phyloP scores from a whole-genome alignment of 345 rosid genomes.

The Ricinus communis region DNA sequence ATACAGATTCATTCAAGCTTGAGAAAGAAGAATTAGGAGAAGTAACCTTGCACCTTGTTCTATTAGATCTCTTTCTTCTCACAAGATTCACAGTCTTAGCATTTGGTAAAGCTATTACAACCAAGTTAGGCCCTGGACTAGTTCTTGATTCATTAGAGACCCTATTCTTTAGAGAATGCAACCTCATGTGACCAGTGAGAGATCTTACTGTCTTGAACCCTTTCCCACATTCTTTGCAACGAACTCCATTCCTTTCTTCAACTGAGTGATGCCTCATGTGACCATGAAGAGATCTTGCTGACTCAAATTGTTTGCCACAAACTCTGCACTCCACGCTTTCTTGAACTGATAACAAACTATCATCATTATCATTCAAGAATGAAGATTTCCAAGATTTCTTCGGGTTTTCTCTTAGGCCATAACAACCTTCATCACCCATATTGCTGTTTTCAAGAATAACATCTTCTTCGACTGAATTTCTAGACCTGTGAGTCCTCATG shows the following conservation, averaged over 20 bases:
- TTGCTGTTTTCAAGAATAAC: slow-evolving; percentile 13
- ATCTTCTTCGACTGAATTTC: slow-evolving; percentile 23
- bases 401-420: slow-evolving; percentile 59
- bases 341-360: slow-evolving; percentile 2
- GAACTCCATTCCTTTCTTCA: slow-evolving; percentile 36
- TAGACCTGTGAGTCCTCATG: slow-evolving; percentile 29
- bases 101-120: slow-evolving; percentile 25
- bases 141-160: slow-evolving; percentile 19
- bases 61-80: slow-evolving; percentile 50
- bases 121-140: slow-evolving; percentile 18
- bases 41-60: slow-evolving; percentile 43
- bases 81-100: slow-evolving; percentile 24
- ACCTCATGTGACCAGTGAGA: slow-evolving; percentile 36
- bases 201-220: slow-evolving; percentile 38
- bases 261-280: slow-evolving; percentile 56
- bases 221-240: slow-evolving; percentile 51
- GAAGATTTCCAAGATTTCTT: slow-evolving; percentile 62
- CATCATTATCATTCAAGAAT: slow-evolving; percentile 14
- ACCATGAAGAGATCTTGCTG: slow-evolving; percentile 44
- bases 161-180: slow-evolving; percentile 23
- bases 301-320: slow-evolving; percentile 42
- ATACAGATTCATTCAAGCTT: slow-evolving; percentile 42
- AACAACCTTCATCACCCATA: slow-evolving; percentile 36
- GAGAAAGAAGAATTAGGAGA: slow-evolving; percentile 43
- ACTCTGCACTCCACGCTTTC: slow-evolving; percentile 27